A percentile compares a stretch with the other conserved stretches of the same genome.
phyloP scores from a whole-genome alignment of 352 stramenopile species.

The Thalassiosira exigua region DNA sequence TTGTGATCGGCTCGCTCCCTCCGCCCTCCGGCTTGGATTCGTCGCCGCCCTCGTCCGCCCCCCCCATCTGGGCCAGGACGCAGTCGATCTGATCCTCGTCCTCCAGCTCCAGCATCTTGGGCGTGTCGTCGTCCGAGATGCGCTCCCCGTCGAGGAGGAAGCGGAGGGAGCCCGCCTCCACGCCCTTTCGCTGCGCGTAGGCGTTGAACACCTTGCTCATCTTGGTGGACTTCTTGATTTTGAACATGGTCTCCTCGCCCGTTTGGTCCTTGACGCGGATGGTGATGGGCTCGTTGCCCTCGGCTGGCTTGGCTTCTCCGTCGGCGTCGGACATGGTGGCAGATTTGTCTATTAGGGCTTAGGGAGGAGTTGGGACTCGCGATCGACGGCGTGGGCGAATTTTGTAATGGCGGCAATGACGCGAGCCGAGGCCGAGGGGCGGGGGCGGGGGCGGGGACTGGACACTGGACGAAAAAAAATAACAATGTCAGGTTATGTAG shows the following conservation, averaged over 20 bases:
- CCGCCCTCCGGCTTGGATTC: slow-evolving; percentile 20
- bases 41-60: slow-evolving; percentile 10
- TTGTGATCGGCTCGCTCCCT: slow-evolving; percentile 43
- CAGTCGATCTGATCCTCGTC: slow-evolving; percentile 97
- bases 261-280: slow-evolving; percentile 53
- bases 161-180: slow-evolving; percentile 88
- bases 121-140: slow-evolving; percentile 91
- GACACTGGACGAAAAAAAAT: no score
- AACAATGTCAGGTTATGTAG: no score
- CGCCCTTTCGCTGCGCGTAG: slow-evolving; percentile 93
- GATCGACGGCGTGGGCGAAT: no score
- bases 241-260: slow-evolving; percentile 54
- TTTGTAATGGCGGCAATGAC: no score
- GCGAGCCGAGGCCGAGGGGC: no score
- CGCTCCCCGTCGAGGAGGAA: slow-evolving; percentile 94
- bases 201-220: slow-evolving; percentile 86
- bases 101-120: slow-evolving; percentile 94
- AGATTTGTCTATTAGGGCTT: no score
- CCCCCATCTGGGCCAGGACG: slow-evolving; percentile 81
- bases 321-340: slow-evolving; percentile 35
- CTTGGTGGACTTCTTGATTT: slow-evolving; percentile 57
- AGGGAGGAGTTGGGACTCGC: no score
- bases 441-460: no score
- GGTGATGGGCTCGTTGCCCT: slow-evolving; percentile 43
- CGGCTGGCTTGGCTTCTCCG: slow-evolving; percentile 25